A percentile compares a stretch with the other conserved stretches of the same genome.
These are phyloP conservation scores for Xylariaceae sp. DNA, from an alignment of 2,329 filamentous ascomycete genomes.

Conservation along the genomic window DNA sequence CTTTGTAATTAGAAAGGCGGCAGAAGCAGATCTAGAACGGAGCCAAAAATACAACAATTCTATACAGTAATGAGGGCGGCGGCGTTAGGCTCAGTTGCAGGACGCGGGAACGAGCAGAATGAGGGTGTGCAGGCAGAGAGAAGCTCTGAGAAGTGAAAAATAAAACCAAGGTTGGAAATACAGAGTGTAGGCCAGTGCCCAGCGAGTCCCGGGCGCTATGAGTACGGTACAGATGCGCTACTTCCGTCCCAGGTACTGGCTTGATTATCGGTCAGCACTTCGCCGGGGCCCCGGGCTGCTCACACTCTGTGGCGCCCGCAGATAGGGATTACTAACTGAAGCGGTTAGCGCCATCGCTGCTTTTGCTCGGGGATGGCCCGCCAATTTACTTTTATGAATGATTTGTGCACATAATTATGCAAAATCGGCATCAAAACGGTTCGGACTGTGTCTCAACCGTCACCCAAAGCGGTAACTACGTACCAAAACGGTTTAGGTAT, in stretches of 20 bases:
- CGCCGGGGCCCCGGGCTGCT: too few species aligned
- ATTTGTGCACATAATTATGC: too few species aligned
- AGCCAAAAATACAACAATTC: not conserved
- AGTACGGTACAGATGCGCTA: not conserved
- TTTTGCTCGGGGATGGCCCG: too few species aligned
- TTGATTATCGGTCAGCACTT: too few species aligned
- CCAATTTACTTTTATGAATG: too few species aligned
- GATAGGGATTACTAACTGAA: too few species aligned
- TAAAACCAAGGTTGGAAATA: not conserved
- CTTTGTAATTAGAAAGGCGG: constrained; percentile 24
- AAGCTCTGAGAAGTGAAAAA: not conserved
- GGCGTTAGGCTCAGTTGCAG: not conserved
- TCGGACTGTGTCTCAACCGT: too few species aligned
- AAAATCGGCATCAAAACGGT: too few species aligned
- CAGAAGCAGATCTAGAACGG: constrained; percentile 2
- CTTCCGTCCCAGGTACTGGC: not conserved
- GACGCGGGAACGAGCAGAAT: not conserved
- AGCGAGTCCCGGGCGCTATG: not conserved
- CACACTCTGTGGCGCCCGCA: too few species aligned
- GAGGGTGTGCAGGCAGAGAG: not conserved
- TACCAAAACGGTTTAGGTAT: too few species aligned
- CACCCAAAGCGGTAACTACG: too few species aligned
- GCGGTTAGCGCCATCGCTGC: too few species aligned
- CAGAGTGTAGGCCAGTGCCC: not conserved
- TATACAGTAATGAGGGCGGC: not conserved